Conservation (phyloP, 2,329 filamentous ascomycete genomes). For the Colletotrichum tamarilloi region DNA sequence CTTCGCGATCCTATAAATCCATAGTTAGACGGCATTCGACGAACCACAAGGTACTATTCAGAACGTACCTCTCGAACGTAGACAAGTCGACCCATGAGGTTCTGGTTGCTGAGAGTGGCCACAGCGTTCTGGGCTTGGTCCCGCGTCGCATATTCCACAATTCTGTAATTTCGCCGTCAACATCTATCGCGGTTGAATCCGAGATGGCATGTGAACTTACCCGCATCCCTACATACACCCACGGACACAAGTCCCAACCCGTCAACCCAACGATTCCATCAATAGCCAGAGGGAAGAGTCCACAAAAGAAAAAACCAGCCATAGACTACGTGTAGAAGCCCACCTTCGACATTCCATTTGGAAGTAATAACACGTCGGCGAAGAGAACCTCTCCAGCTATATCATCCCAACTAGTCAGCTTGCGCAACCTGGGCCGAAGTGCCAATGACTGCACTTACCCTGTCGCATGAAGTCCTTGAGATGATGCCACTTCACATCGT, state of each 20-base stretch:
- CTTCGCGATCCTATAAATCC: slow-evolving; percentile 84
- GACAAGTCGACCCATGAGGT: slow-evolving; percentile 97
- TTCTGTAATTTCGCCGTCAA: slow-evolving; percentile 67
- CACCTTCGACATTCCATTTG: slow-evolving; percentile 99
- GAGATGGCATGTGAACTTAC: slow-evolving; percentile 67
- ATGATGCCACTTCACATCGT: slow-evolving; percentile 99
- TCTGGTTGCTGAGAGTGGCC: slow-evolving; percentile 98
- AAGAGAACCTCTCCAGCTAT: slow-evolving; percentile 99
- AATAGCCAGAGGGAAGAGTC: slow-evolving; percentile 69
- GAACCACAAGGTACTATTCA: background rate
- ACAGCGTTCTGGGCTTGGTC: slow-evolving; percentile 99
- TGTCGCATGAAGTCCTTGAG: slow-evolving; percentile 99
- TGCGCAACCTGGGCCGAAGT: slow-evolving; percentile 36
- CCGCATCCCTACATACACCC: slow-evolving; percentile 99
- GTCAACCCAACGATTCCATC: slow-evolving; percentile 98
- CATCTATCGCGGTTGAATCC: background rate
- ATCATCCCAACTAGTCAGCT: slow-evolving; percentile 41
- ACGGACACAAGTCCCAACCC: slow-evolving; percentile 91
- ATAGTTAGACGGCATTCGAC: background rate
- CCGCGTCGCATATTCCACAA: slow-evolving; percentile 99
- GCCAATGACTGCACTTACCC: slow-evolving; percentile 70
- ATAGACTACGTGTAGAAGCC: slow-evolving; percentile 90
- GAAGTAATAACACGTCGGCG: slow-evolving; percentile 98
- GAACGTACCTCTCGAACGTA: slow-evolving; percentile 92
- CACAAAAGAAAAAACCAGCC: slow-evolving; percentile 83